Evolutionary conservation across 768 basidiomycete species (phyloP).

Genomic region (Hygrocybe coccinea): DNA sequence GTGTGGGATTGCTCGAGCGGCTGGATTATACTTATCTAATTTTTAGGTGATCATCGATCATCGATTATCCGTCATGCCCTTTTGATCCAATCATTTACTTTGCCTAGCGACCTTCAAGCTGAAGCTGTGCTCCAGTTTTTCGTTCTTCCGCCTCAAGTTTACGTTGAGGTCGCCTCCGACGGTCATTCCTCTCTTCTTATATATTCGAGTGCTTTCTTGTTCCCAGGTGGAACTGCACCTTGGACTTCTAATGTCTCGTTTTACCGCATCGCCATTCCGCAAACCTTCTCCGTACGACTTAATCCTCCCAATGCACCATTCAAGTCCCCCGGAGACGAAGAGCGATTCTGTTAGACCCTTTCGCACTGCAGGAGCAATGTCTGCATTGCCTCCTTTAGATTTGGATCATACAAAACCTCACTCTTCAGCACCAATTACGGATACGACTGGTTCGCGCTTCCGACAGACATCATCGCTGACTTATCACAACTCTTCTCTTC

Average conservation of each 20-base stretch:
- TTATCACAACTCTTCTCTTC: slow-evolving; percentile 48
- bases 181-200: too few relatives aligned
- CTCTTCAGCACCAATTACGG: slow-evolving; percentile 21
- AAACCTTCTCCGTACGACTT: slow-evolving; percentile 45
- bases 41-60: too few relatives aligned
- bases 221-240: too few relatives aligned
- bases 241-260: slow-evolving; percentile 35
- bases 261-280: slow-evolving; percentile 40
- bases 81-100: background rate
- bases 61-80: too few relatives aligned
- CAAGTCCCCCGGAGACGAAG: slow-evolving; percentile 42
- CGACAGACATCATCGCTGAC: slow-evolving; percentile 48
- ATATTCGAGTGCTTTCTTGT: too few relatives aligned
- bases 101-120: too few relatives aligned
- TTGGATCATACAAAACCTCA: slow-evolving; percentile 13
- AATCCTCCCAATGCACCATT: slow-evolving; percentile 22
- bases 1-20: too few relatives aligned
- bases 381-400: slow-evolving; percentile 3
- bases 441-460: slow-evolving; percentile 33
- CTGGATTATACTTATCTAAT: too few relatives aligned
- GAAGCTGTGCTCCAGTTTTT: too few relatives aligned
- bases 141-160: too few relatives aligned
- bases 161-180: too few relatives aligned
- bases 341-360: slow-evolving; percentile 18
- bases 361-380: slow-evolving; percentile 3